phyloP scores from a whole-genome alignment of 2,329 filamentous ascomycete genomes.

The Scytalidium sp. region DNA sequence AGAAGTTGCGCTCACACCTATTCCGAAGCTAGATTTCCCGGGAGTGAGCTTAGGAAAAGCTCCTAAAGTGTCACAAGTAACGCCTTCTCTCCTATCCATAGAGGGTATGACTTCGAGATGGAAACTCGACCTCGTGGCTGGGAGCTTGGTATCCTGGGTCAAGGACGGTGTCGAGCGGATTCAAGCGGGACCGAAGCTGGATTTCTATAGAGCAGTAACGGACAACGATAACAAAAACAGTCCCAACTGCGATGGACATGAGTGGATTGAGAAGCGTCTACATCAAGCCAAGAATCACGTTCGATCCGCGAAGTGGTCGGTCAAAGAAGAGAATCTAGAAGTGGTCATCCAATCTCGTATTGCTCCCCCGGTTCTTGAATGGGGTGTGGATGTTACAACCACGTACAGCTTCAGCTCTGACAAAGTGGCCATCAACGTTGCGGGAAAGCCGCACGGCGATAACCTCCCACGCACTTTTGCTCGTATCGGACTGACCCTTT shows the following conservation, averaged over 20 bases:
- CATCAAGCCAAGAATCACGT: conserved; percentile 44
- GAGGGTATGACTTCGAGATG: conserved; percentile 30
- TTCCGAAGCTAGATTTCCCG: conserved; percentile 18
- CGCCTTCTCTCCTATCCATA: conserved; percentile 16
- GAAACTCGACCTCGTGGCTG: conserved; percentile 40
- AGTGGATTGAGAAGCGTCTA: conserved; percentile 51
- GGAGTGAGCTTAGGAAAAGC: conserved; percentile 6
- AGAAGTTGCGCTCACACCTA: conserved; percentile 36
- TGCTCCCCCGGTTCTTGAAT: conserved; percentile 62
- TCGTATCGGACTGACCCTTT: conserved; percentile 58
- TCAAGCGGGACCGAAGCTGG: conserved; percentile 41
- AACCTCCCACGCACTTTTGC: conserved; percentile 56
- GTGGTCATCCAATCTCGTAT: conserved; percentile 50
- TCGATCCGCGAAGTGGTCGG: conserved; percentile 26
- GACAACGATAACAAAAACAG: conserved; percentile 56
- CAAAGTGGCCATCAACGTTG: conserved; percentile 46
- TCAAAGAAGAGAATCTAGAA: conserved; percentile 22
- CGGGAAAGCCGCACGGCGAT: conserved; percentile 43
- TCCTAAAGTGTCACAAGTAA: conserved; percentile 24
- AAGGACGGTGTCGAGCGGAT: conserved; percentile 37
- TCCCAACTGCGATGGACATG: conserved; percentile 48
- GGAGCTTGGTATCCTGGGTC: conserved; percentile 40
- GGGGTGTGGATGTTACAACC: conserved; percentile 49
- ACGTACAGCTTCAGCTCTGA: conserved; percentile 53
- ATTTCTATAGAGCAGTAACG: conserved; percentile 63